These are phyloP conservation scores for Aureobasidium mangrovei DNA, from an alignment of 2,329 filamentous ascomycete species.

Conservation along the genomic window DNA sequence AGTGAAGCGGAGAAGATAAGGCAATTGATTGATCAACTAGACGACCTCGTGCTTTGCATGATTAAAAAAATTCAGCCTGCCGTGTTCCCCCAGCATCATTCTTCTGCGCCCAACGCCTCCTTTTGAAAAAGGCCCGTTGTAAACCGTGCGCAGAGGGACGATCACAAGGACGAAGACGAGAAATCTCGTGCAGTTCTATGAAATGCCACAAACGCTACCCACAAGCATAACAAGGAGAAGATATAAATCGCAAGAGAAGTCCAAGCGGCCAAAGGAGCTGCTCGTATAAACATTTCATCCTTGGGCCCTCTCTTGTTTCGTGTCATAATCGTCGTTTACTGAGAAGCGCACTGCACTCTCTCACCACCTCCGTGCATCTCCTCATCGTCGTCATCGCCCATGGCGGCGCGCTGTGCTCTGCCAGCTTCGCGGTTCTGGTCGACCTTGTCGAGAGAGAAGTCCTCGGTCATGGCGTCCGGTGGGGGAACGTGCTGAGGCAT, in stretches of 20 bases:
- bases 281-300: not conserved
- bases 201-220: slow-evolving; percentile 13
- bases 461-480: slow-evolving; percentile 80
- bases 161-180: not conserved
- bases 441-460: slow-evolving; percentile 76
- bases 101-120: slow-evolving; percentile 9
- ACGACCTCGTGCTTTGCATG: slow-evolving; percentile 2
- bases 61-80: not conserved
- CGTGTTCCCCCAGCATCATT: not conserved
- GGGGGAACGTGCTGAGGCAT: slow-evolving; percentile 59
- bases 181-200: slow-evolving; percentile 14
- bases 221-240: slow-evolving; percentile 3
- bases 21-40: not conserved
- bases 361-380: slow-evolving; percentile 56
- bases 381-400: slow-evolving; percentile 57
- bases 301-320: not conserved
- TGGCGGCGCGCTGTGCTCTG: slow-evolving; percentile 50
- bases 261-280: not conserved
- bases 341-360: slow-evolving; percentile 78
- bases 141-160: not conserved
- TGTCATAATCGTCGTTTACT: slow-evolving; percentile 47
- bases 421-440: slow-evolving; percentile 57
- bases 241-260: not conserved
- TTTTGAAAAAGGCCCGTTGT: not conserved
- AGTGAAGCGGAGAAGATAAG: not conserved